Percentiles rank a stretch among this genome's conserved stretches.
Evolutionary conservation across 2,329 filamentous ascomycete genomes (phyloP).

Genomic region (Zopfia rhizophila): DNA sequence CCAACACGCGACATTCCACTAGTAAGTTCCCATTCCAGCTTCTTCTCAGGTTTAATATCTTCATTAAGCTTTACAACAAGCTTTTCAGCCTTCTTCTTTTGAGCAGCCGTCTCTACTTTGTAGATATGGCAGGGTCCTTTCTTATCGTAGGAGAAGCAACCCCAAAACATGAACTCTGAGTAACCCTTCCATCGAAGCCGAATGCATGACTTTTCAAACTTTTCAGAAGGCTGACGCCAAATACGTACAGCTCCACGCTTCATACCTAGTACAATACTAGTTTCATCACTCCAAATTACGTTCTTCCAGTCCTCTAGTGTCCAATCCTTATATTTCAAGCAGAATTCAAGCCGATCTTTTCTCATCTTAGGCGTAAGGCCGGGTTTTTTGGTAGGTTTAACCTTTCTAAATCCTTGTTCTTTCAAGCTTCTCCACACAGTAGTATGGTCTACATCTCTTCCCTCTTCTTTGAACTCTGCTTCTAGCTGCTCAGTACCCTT

Average conservation of each 20-base stretch:
- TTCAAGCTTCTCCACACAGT: constrained; percentile 3
- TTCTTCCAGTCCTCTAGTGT: constrained; percentile 18
- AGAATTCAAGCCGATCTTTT: constrained; percentile 6
- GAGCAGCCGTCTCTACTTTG: constrained; percentile 1
- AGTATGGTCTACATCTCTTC: neutral
- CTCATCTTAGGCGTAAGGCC: constrained; percentile 19
- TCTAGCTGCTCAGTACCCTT: constrained; percentile 15
- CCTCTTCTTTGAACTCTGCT: neutral
- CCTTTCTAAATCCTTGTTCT: constrained; percentile 13
- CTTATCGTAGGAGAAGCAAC: constrained; percentile 22
- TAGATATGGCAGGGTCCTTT: constrained; percentile 15
- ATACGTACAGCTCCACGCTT: neutral
- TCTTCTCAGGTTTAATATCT: constrained; percentile 2
- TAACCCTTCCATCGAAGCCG: constrained; percentile 13
- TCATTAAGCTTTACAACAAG: constrained; percentile 7
- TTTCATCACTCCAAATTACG: constrained; percentile 16
- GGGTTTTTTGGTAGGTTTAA: constrained; percentile 18
- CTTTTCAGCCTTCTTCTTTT: constrained; percentile 4
- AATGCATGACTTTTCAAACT: neutral
- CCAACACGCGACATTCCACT: constrained; percentile 1
- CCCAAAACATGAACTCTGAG: constrained; percentile 27
- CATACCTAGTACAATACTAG: constrained; percentile 4
- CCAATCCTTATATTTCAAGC: constrained; percentile 10
- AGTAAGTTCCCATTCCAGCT: constrained; percentile 7
- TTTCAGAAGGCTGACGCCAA: constrained; percentile 8